phyloP scores from a whole-genome alignment of 257 asterid species.

The Echites panduratus region DNA sequence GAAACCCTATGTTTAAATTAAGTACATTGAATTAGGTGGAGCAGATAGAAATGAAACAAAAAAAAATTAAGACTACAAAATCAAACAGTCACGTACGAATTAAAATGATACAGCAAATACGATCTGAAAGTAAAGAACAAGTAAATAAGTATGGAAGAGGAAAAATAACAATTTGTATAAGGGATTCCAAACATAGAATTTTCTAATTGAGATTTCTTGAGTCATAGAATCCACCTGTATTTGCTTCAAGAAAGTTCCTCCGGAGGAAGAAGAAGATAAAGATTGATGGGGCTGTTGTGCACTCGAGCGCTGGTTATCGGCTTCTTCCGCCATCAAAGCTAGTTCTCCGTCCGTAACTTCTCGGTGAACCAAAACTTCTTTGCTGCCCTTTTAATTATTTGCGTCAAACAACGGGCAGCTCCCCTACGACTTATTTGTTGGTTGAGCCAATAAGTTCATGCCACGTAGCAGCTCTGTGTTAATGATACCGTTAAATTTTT shows the following conservation, averaged over 20 bases:
- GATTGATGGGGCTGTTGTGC: conserved; percentile 6
- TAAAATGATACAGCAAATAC: not conserved
- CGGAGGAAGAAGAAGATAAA: conserved; percentile 15
- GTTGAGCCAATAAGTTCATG: not conserved
- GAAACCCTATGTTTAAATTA: not conserved
- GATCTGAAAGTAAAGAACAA: not conserved
- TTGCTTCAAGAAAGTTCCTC: conserved; percentile 1
- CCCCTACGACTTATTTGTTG: not conserved
- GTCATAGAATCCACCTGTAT: conserved; percentile 12
- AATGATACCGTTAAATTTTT: no score
- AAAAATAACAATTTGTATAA: not conserved
- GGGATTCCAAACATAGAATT: not conserved
- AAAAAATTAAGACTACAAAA: no score
- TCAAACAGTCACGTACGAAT: not conserved
- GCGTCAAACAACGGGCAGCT: not conserved
- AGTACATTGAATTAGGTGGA: not conserved
- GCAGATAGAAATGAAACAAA: not conserved
- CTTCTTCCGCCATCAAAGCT: conserved; percentile 22
- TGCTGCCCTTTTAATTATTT: not conserved
- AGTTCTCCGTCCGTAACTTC: not conserved
- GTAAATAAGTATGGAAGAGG: not conserved
- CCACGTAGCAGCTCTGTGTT: not conserved
- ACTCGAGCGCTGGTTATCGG: conserved; percentile 1
- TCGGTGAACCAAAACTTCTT: not conserved
- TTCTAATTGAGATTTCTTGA: not conserved